phyloP scores from a whole-genome alignment of 1,139 yeast species.

The Scheffersomyces cryptocercus region DNA sequence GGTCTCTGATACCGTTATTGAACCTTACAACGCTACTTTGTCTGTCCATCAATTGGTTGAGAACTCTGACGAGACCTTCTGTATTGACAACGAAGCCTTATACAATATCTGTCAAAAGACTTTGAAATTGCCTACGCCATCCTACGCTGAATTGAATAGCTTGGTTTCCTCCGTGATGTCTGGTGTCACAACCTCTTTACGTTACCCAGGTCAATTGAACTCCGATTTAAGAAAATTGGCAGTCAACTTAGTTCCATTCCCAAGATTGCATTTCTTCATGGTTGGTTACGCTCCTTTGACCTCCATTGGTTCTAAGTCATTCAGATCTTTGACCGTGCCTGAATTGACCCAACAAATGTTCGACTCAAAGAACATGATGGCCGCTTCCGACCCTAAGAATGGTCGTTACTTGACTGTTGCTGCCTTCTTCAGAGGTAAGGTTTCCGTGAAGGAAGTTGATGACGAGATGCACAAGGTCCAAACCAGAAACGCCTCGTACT shows the following conservation, averaged over 20 bases:
- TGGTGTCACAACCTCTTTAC: slow-evolving; percentile 84
- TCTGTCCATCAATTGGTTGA: slow-evolving; percentile 93
- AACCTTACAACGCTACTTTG: slow-evolving; percentile 90
- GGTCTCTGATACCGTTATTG: slow-evolving; percentile 89
- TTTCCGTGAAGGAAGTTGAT: slow-evolving; percentile 88
- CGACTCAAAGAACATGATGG: slow-evolving; percentile 93
- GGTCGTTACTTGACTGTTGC: slow-evolving; percentile 95
- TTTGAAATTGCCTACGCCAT: slow-evolving; percentile 76
- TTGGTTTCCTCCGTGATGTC: slow-evolving; percentile 90
- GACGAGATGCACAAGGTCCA: slow-evolving; percentile 89
- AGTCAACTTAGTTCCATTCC: slow-evolving; percentile 91
- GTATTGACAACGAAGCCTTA: slow-evolving; percentile 91
- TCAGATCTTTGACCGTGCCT: slow-evolving; percentile 83
- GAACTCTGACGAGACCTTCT: slow-evolving; percentile 88
- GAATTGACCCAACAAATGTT: slow-evolving; percentile 93
- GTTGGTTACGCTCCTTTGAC: slow-evolving; percentile 93
- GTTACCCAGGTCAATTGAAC: slow-evolving; percentile 93
- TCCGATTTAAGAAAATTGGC: slow-evolving; percentile 90
- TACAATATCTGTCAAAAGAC: slow-evolving; percentile 87
- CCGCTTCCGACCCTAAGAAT: slow-evolving; percentile 86
- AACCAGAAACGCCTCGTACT: slow-evolving; percentile 74
- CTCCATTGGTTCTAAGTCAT: slow-evolving; percentile 74
- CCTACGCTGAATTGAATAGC: slow-evolving; percentile 73
- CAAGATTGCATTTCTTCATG: slow-evolving; percentile 92
- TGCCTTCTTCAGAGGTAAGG: slow-evolving; percentile 91